These are phyloP conservation scores for Orbilia quercus DNA, from an alignment of 2,329 filamentous ascomycete species.

Conservation along the genomic window DNA sequence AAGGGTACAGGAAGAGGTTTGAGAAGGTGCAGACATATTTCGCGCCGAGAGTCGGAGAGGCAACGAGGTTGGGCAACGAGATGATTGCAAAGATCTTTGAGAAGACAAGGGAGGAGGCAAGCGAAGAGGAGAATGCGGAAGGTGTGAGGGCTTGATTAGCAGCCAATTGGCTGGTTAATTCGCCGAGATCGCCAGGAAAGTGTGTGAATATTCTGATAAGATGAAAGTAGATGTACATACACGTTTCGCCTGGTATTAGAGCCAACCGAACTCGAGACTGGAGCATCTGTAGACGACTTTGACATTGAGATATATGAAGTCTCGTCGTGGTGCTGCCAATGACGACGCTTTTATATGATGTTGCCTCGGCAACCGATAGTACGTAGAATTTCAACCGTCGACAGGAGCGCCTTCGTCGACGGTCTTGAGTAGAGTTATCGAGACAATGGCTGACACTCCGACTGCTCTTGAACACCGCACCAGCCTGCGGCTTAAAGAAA, in stretches of 20 bases:
- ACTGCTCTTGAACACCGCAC: too few relatives aligned
- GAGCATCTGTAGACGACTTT: background rate
- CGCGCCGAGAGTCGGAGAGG: conserved; percentile 86
- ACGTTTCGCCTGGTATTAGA: background rate
- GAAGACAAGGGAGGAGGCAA: conserved; percentile 71
- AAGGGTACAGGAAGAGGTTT: conserved; percentile 91
- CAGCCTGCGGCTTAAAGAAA: background rate
- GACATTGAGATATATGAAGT: background rate
- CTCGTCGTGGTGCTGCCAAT: background rate
- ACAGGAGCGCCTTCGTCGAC: background rate
- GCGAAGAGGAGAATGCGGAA: conserved; percentile 22
- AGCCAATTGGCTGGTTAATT: too few relatives aligned
- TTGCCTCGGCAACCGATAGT: conserved; percentile 37
- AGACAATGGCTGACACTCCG: too few relatives aligned
- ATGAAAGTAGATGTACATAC: background rate
- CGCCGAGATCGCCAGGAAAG: background rate
- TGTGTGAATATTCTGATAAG: conserved; percentile 3
- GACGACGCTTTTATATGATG: background rate
- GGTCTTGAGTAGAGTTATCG: background rate
- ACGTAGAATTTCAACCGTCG: background rate
- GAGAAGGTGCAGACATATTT: conserved; percentile 92
- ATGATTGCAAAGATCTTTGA: conserved; percentile 97
- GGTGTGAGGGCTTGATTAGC: background rate
- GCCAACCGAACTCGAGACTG: too few relatives aligned
- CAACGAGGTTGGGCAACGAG: conserved; percentile 86